Evolutionary conservation across 495 filamentous ascomycete genomes (phyloP).

Genomic region (Penicillium coffeae): DNA sequence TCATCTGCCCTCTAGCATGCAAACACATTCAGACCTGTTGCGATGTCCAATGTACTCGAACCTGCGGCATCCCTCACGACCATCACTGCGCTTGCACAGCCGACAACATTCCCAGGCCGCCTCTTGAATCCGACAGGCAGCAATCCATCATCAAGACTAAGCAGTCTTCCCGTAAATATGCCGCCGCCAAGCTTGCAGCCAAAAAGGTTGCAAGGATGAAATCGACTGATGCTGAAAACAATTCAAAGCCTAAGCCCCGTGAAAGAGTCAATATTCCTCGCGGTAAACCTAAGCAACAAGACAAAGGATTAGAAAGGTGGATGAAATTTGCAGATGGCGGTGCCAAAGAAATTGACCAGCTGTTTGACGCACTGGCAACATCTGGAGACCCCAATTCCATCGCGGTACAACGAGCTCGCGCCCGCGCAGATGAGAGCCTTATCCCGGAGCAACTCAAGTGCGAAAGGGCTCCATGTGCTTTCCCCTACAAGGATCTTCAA

Average conservation of each 20-base stretch:
- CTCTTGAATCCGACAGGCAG: too few relatives aligned
- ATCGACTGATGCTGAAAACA: too few relatives aligned
- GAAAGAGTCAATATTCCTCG: too few relatives aligned
- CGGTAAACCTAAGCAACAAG: too few relatives aligned
- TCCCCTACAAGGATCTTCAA: too few relatives aligned
- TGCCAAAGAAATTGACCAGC: conserved; percentile 2
- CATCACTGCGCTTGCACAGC: conserved; percentile 13
- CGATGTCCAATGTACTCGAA: not conserved
- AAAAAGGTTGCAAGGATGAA: too few relatives aligned
- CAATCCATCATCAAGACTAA: too few relatives aligned
- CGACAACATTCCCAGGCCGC: too few relatives aligned
- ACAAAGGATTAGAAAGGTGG: too few relatives aligned
- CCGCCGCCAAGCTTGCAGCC: too few relatives aligned
- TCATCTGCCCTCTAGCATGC: conserved; percentile 8
- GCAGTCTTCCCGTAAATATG: too few relatives aligned
- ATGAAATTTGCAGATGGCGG: conserved; percentile 5
- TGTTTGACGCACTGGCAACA: not conserved
- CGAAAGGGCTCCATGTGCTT: not conserved
- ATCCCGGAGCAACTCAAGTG: not conserved
- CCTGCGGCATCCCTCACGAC: conserved; percentile 6
- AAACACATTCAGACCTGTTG: conserved; percentile 2
- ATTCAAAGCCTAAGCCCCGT: too few relatives aligned
- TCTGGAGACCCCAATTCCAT: not conserved
- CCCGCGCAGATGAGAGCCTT: not conserved
- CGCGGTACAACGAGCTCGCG: not conserved